phyloP scores from a whole-genome alignment of 352 stramenopile genomes.

The Phytopythium litorale region DNA sequence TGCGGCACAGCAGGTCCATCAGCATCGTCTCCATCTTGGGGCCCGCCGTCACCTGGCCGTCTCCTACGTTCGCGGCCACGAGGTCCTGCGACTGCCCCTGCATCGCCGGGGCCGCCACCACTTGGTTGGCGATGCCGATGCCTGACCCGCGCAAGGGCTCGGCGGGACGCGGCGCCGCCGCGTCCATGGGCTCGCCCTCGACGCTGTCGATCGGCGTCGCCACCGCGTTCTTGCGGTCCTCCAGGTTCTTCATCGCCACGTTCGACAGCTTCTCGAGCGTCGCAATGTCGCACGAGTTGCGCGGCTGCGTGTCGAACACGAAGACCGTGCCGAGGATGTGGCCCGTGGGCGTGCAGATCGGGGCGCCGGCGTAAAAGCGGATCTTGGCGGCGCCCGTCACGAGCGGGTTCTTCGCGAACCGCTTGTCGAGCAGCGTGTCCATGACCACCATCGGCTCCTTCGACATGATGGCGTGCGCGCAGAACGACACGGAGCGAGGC shows the following conservation, averaged over 20 bases:
- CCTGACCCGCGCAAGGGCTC: constrained; percentile 53
- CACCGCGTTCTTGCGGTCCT: constrained; percentile 87
- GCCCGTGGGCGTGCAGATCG: constrained; percentile 77
- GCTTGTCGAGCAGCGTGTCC: constrained; percentile 83
- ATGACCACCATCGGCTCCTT: constrained; percentile 89
- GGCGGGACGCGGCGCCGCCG: constrained; percentile 22
- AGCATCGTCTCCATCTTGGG: constrained; percentile 91
- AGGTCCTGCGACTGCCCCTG: constrained; percentile 67
- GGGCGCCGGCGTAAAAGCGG: constrained; percentile 80
- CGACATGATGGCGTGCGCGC: constrained; percentile 84
- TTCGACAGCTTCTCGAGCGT: constrained; percentile 87
- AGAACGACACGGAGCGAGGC: constrained; percentile 84
- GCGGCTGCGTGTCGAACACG: constrained; percentile 84
- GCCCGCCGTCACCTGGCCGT: constrained; percentile 77
- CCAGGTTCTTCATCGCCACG: constrained; percentile 87
- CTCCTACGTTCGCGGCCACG: constrained; percentile 73
- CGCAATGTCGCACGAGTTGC: constrained; percentile 81
- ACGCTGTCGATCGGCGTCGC: constrained; percentile 55
- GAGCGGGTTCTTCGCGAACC: constrained; percentile 83
- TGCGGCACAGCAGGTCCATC: constrained; percentile 86
- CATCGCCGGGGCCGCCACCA: constrained; percentile 49
- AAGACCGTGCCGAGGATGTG: constrained; percentile 85
- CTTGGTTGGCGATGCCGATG: constrained; percentile 77
- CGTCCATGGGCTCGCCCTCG: constrained; percentile 33
- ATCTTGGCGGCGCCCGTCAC: constrained; percentile 83